Percentiles rank a stretch among this genome's conserved stretches.
These are phyloP conservation scores for Claviceps capensis DNA, from an alignment of 2,329 filamentous ascomycete genomes.

Conservation along the genomic window DNA sequence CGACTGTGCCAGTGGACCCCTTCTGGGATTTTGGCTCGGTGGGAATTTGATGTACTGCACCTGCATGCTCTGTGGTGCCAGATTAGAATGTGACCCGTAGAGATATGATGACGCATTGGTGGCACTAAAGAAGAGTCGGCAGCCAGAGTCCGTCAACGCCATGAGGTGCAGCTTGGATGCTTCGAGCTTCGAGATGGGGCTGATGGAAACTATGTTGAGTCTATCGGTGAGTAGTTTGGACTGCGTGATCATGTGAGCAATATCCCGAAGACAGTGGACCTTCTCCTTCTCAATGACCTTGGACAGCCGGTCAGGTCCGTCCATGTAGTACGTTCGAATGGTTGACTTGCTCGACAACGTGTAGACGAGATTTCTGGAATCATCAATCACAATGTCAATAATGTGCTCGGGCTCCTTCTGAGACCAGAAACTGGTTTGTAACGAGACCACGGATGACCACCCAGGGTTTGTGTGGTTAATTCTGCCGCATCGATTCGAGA, in stretches of 20 bases:
- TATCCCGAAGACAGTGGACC: conserved; percentile 51
- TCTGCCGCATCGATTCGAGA: conserved; percentile 74
- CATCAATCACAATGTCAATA: conserved; percentile 71
- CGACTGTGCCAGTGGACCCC: conserved; percentile 12
- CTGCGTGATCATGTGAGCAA: conserved; percentile 72
- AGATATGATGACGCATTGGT: conserved; percentile 62
- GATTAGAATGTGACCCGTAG: conserved; percentile 43
- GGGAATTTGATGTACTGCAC: conserved; percentile 95
- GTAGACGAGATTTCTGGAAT: conserved; percentile 78
- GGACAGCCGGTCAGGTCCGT: conserved; percentile 44
- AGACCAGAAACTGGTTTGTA: conserved; percentile 36
- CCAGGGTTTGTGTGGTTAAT: conserved; percentile 74
- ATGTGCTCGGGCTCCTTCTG: conserved; percentile 48
- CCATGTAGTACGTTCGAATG: conserved; percentile 84
- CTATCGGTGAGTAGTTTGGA: conserved; percentile 57
- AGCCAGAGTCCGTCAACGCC: conserved; percentile 81
- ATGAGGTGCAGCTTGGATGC: conserved; percentile 77
- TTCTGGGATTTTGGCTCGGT: conserved; percentile 31
- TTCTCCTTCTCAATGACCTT: conserved; percentile 54
- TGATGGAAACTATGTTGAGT: conserved; percentile 70
- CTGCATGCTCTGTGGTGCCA: conserved; percentile 85
- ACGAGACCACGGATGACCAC: conserved; percentile 48
- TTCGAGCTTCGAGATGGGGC: conserved; percentile 65
- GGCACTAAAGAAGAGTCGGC: conserved; percentile 82
- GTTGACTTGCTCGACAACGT: conserved; percentile 79